phyloP scores from a whole-genome alignment of 768 basidiomycete genomes.

The Pulveroboletus frians region DNA sequence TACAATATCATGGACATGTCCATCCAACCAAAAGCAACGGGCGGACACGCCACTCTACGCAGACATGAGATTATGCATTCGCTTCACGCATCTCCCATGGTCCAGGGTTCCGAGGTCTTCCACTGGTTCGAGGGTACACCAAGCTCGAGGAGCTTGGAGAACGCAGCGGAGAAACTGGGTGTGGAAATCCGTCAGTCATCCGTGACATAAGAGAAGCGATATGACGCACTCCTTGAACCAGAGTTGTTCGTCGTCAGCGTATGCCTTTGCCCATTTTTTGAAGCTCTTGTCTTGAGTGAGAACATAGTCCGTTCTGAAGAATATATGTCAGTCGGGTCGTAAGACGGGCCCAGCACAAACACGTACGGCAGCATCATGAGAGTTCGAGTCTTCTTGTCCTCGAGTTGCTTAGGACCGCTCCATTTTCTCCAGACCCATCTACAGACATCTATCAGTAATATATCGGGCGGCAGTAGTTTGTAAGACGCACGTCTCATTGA shows the following conservation, averaged over 20 bases:
- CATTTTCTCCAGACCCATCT: constrained; percentile 95
- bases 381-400: constrained; percentile 82
- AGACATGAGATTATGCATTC: neutral
- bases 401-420: constrained; percentile 88
- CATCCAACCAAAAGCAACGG: neutral
- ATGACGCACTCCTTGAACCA: constrained; percentile 94
- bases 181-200: neutral
- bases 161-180: constrained; percentile 73
- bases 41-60: neutral
- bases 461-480: neutral
- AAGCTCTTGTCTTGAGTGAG: constrained; percentile 88
- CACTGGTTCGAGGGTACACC: constrained; percentile 86
- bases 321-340: neutral
- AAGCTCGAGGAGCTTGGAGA: constrained; percentile 82
- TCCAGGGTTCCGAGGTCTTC: constrained; percentile 68
- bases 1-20: neutral
- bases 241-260: constrained; percentile 76
- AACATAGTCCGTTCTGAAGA: constrained; percentile 74
- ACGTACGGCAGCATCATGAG: constrained; percentile 96
- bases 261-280: constrained; percentile 82
- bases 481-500: constrained; percentile 67
- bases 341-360: neutral
- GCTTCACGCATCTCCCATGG: constrained; percentile 42
- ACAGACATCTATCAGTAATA: neutral
- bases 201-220: neutral